Percentiles rank a stretch among this genome's conserved stretches.
phyloP scores from a whole-genome alignment of 306 rosid species.

The Arachis stenosperma region DNA sequence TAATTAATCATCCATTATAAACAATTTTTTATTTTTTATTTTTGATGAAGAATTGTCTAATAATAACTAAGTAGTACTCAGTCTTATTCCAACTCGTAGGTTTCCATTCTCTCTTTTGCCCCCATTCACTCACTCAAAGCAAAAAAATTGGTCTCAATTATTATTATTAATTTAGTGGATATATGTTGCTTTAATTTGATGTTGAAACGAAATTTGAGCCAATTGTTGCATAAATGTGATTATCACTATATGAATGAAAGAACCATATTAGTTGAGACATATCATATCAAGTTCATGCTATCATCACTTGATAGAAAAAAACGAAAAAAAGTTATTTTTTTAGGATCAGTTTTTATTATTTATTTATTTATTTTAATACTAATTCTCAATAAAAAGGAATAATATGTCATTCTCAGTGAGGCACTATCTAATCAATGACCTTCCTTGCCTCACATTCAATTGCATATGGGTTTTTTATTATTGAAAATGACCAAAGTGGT shows the following conservation, averaged over 20 bases:
- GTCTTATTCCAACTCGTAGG: conserved; percentile 40
- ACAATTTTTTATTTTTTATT: conserved; percentile 28
- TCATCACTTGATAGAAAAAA: neutral
- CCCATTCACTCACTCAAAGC: conserved; percentile 23
- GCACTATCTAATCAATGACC: conserved; percentile 39
- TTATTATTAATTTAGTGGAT: too few relatives aligned
- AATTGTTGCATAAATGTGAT: conserved; percentile 22
- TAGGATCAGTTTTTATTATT: too few relatives aligned
- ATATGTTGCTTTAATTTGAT: conserved; percentile 30
- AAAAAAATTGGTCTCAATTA: neutral
- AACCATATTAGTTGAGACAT: neutral
- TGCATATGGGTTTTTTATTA: conserved; percentile 35
- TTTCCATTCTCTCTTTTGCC: conserved; percentile 28
- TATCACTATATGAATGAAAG: conserved; percentile 28
- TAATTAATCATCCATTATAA: conserved; percentile 2
- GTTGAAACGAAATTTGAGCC: conserved; percentile 15
- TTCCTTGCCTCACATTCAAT: conserved; percentile 38
- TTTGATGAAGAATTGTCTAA: too few relatives aligned
- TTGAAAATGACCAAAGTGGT: conserved; percentile 51
- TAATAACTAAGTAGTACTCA: neutral
- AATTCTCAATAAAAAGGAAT: neutral
- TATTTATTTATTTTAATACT: conserved; percentile 11
- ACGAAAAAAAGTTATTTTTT: too few relatives aligned
- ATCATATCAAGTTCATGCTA: conserved; percentile 14
- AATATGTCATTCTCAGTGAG: conserved; percentile 46